Evolutionary conservation across 352 stramenopile species (phyloP).

Genomic region (Stramenopiles sp.): DNA sequence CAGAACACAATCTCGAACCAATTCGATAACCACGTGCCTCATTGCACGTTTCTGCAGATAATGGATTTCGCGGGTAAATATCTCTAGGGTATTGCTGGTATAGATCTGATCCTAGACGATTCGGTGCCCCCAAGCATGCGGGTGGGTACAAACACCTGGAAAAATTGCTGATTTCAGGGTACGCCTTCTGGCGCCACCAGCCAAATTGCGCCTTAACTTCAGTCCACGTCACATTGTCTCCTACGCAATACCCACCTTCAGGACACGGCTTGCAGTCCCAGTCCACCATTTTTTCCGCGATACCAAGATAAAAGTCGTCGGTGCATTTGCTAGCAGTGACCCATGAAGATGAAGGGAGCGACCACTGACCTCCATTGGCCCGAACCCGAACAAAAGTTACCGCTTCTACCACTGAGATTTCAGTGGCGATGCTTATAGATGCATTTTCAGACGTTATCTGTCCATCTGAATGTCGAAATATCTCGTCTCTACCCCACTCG

Average conservation of each 20-base stretch:
- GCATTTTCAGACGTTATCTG: too few relatives aligned
- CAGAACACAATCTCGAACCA: neutral
- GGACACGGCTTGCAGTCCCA: neutral
- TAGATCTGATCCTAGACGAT: neutral
- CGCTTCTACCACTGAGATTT: too few relatives aligned
- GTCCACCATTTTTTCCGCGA: neutral
- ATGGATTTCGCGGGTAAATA: neutral
- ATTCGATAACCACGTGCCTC: neutral
- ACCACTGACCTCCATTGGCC: neutral
- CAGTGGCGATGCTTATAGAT: too few relatives aligned
- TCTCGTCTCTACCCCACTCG: too few relatives aligned
- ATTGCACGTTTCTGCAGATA: neutral
- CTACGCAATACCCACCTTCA: neutral
- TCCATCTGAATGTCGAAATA: too few relatives aligned
- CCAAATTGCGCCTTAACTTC: neutral
- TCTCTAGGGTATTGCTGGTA: neutral
- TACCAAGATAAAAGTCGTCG: neutral
- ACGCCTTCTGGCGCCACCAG: neutral
- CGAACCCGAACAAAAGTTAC: neutral
- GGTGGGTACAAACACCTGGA: neutral
- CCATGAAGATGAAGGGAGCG: neutral
- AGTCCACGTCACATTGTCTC: neutral
- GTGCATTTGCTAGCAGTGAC: neutral
- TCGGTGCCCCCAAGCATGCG: neutral
- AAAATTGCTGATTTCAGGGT: neutral